These are phyloP conservation scores for Artomyces pyxidatus DNA, from an alignment of 768 basidiomycete genomes.

Conservation along the genomic window DNA sequence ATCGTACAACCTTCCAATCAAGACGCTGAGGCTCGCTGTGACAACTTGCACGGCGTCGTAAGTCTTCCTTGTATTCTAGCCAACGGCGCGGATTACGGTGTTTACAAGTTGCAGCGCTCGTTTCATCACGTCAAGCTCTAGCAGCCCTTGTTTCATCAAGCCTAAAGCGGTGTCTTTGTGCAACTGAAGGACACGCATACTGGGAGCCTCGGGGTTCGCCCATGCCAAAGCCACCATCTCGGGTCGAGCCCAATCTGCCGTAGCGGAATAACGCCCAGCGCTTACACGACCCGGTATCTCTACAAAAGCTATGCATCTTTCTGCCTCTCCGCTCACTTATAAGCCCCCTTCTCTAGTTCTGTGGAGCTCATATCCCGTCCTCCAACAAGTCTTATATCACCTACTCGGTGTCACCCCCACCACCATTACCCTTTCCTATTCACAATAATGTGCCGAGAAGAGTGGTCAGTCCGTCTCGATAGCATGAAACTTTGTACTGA, in stretches of 20 bases:
- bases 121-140: not conserved
- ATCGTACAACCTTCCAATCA: no score
- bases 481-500: no score
- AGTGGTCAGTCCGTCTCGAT: conserved; percentile 12
- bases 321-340: conserved; percentile 7
- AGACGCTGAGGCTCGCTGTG: no score
- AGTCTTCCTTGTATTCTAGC: no score
- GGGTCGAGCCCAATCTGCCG: conserved; percentile 11
- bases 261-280: conserved; percentile 11
- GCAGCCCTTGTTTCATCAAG: not conserved
- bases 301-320: conserved; percentile 9
- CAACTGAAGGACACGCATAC: not conserved
- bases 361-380: not conserved
- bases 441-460: conserved; percentile 14
- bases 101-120: not conserved
- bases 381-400: not conserved
- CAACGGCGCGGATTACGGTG: no score
- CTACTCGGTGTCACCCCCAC: not conserved
- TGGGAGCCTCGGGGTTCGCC: not conserved
- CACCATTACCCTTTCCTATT: not conserved
- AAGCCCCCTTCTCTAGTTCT: conserved; percentile 1
- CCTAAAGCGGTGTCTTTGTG: not conserved
- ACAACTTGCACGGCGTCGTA: no score
- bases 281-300: conserved; percentile 3
- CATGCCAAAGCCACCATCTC: conserved; percentile 5